Evolutionary conservation across 331 rosid species (phyloP).

Genomic region (Acacia concinna): DNA sequence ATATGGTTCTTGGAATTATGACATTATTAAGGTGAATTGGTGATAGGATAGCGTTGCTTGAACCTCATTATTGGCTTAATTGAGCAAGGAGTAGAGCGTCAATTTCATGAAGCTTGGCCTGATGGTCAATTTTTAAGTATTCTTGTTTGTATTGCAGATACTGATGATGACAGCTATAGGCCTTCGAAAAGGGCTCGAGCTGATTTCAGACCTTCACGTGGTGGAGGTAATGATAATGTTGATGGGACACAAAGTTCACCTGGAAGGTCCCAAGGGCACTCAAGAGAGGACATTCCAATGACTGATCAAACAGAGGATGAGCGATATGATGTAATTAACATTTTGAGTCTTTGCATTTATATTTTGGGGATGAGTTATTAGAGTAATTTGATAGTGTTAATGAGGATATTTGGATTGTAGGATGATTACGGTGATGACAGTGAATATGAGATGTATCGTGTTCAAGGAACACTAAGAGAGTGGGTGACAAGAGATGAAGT

Average conservation of each 20-base stretch:
- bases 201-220: background rate
- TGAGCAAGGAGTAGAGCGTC: background rate
- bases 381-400: background rate
- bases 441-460: background rate
- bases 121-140: background rate
- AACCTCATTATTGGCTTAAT: background rate
- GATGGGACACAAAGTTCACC: conserved; percentile 9
- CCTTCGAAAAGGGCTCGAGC: conserved; percentile 5
- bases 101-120: background rate
- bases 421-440: background rate
- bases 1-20: background rate
- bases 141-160: background rate
- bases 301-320: conserved; percentile 12
- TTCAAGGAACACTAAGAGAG: conserved; percentile 3
- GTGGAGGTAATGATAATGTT: background rate
- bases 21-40: background rate
- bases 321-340: background rate
- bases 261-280: conserved; percentile 6
- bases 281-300: conserved; percentile 11
- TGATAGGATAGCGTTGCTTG: background rate
- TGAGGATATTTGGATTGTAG: background rate
- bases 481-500: conserved; percentile 12
- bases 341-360: background rate
- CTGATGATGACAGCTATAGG: conserved; percentile 10
- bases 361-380: background rate